Conservation (phyloP, 2,329 filamentous ascomycete genomes). For the Fusarium nygamai region DNA sequence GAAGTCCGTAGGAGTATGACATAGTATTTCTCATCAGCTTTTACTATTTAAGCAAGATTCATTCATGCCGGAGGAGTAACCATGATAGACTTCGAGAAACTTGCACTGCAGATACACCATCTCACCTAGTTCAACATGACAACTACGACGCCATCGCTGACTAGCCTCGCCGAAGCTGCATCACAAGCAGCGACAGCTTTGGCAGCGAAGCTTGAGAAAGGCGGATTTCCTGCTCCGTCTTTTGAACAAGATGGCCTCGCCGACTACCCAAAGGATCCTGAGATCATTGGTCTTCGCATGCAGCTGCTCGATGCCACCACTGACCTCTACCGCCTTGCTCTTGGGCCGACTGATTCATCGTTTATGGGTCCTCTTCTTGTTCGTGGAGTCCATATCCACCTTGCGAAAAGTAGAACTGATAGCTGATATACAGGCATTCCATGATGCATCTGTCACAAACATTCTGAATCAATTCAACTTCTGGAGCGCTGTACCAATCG, state of each 20-base stretch:
- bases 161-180: neutral
- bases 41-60: neutral
- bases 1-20: neutral
- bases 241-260: slow-evolving; percentile 11
- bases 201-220: slow-evolving; percentile 7
- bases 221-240: neutral
- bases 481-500: slow-evolving; percentile 38
- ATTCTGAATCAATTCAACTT: slow-evolving; percentile 40
- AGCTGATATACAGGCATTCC: neutral
- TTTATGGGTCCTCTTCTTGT: slow-evolving; percentile 13
- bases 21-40: neutral
- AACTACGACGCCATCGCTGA: neutral
- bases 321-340: slow-evolving; percentile 17
- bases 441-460: slow-evolving; percentile 15
- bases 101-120: neutral
- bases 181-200: neutral
- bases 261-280: slow-evolving; percentile 18
- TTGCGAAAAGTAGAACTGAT: neutral
- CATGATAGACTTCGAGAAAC: neutral
- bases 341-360: slow-evolving; percentile 11
- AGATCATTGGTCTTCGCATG: slow-evolving; percentile 21
- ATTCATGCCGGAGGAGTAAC: too few relatives aligned
- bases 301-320: slow-evolving; percentile 14
- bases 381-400: neutral
- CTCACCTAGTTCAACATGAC: neutral